phyloP scores from a whole-genome alignment of 2,329 filamentous ascomycete species.

The Ceratocystiopsis minuta region DNA sequence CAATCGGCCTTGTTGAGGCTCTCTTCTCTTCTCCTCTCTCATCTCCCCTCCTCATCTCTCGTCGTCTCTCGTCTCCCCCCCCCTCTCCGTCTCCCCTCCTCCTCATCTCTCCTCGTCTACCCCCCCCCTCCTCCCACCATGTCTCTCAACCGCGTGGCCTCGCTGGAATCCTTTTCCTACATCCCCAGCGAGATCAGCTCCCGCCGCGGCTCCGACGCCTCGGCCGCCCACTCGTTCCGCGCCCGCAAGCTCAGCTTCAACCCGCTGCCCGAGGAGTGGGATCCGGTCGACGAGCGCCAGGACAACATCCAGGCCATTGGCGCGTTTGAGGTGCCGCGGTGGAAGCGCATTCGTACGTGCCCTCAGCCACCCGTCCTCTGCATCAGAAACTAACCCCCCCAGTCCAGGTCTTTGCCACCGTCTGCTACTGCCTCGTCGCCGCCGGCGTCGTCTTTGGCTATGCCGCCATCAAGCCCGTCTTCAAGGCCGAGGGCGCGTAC shows the following conservation, averaged over 20 bases:
- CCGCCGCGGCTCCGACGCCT: conserved; percentile 26
- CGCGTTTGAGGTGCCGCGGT: conserved; percentile 34
- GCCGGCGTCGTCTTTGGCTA: conserved; percentile 73
- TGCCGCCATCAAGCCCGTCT: conserved; percentile 65
- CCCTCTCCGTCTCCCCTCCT: too few species aligned
- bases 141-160: conserved; percentile 34
- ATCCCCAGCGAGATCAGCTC: conserved; percentile 20
- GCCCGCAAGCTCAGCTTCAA: conserved; percentile 35
- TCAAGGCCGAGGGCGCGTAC: conserved; percentile 58
- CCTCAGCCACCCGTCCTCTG: too few species aligned
- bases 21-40: too few species aligned
- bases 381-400: too few species aligned
- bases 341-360: conserved; percentile 33
- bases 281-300: conserved; percentile 22
- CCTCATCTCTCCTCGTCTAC: background rate
- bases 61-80: too few species aligned
- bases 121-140: conserved; percentile 15
- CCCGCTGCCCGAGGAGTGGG: conserved; percentile 33
- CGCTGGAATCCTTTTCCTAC: conserved; percentile 33
- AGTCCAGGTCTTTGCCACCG: conserved; percentile 22
- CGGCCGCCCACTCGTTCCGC: conserved; percentile 17
- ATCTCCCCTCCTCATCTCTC: too few species aligned
- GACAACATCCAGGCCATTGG: conserved; percentile 28
- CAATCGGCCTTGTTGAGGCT: too few species aligned
- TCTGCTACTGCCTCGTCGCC: conserved; percentile 33